phyloP scores from a whole-genome alignment of 768 basidiomycete species.

The Boletus barrowsii region DNA sequence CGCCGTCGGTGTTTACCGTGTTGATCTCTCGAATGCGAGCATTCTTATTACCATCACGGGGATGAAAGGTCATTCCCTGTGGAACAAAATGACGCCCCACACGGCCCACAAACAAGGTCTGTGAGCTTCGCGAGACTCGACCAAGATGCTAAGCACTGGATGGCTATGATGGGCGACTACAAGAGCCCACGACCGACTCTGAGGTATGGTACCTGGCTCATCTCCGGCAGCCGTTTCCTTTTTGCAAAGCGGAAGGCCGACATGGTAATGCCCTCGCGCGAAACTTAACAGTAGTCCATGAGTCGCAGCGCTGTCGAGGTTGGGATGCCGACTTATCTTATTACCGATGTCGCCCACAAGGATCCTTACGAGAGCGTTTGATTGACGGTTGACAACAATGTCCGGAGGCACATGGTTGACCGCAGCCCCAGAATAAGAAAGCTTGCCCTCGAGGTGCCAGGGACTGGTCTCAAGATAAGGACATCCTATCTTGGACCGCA shows the following conservation, averaged over 20 bases:
- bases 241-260: too few species aligned
- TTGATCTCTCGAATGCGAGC: neutral
- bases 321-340: neutral
- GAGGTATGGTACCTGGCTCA: too few species aligned
- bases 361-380: too few species aligned
- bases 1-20: neutral
- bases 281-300: neutral
- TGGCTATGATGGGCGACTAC: too few species aligned
- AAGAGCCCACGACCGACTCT: too few species aligned
- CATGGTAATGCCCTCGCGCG: neutral
- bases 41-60: neutral
- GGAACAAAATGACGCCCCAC: neutral
- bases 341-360: neutral
- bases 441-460: neutral
- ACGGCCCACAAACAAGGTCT: too few species aligned
- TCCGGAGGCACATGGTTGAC: neutral
- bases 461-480: neutral
- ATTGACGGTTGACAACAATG: too few species aligned
- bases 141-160: too few species aligned
- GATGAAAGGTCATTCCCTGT: neutral
- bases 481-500: neutral
- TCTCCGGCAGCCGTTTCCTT: too few species aligned
- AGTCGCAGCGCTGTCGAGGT: neutral
- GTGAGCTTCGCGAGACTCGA: too few species aligned
- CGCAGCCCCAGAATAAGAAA: neutral